phyloP scores from a whole-genome alignment of 2,329 filamentous ascomycete genomes.

The Byssochlamys sp. region DNA sequence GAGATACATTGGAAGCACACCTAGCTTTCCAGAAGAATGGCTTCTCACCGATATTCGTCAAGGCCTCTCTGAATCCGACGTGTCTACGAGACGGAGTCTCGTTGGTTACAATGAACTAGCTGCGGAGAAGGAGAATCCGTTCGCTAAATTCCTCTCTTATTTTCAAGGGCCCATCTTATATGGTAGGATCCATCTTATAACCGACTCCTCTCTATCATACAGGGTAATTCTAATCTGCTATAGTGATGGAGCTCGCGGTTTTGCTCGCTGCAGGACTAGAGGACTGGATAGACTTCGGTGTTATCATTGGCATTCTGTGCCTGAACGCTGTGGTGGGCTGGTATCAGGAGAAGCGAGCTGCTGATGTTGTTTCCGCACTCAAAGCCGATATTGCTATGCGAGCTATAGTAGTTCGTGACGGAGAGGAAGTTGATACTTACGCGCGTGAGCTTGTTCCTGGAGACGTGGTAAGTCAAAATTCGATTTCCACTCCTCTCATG shows the following conservation, averaged over 20 bases:
- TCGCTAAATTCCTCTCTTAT: conserved; percentile 64
- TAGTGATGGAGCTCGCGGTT: conserved; percentile 65
- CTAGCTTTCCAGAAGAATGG: conserved; percentile 53
- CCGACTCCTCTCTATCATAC: too few species aligned
- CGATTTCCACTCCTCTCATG: neutral
- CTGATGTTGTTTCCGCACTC: conserved; percentile 63
- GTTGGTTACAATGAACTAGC: conserved; percentile 63
- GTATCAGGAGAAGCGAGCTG: conserved; percentile 74
- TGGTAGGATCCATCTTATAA: conserved; percentile 39
- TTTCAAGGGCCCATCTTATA: conserved; percentile 69
- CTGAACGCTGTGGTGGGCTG: conserved; percentile 68
- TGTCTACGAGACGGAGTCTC: conserved; percentile 54
- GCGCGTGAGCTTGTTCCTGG: conserved; percentile 65
- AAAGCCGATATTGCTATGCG: conserved; percentile 74
- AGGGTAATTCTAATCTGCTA: neutral
- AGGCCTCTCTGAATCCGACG: conserved; percentile 46
- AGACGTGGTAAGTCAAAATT: conserved; percentile 53
- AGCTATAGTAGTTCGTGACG: conserved; percentile 57
- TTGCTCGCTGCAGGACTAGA: conserved; percentile 62
- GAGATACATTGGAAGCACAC: conserved; percentile 16
- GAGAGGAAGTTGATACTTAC: conserved; percentile 56
- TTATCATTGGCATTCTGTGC: conserved; percentile 65
- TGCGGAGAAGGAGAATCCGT: conserved; percentile 66
- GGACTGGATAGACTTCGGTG: conserved; percentile 68
- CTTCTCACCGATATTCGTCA: conserved; percentile 57